These are phyloP conservation scores for Citrus mangshanensis DNA, from an alignment of 345 rosid genomes.

Conservation along the genomic window DNA sequence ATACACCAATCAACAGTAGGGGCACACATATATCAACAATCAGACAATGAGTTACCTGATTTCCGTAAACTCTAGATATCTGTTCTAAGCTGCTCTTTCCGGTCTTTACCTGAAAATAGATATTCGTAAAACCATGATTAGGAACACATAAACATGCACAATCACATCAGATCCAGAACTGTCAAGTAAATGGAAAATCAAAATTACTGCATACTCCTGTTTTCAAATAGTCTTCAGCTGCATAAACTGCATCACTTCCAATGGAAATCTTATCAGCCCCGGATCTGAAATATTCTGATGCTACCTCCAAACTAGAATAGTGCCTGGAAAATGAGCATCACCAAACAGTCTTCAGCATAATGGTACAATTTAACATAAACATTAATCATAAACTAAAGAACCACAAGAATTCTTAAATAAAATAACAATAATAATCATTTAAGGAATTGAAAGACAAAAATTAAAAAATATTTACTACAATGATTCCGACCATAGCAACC, in stretches of 20 bases:
- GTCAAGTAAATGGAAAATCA: background rate
- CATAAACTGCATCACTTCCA: slow-evolving; percentile 95
- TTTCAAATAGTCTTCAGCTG: slow-evolving; percentile 82
- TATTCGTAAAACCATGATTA: slow-evolving; percentile 15
- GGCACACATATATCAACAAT: slow-evolving; percentile 1
- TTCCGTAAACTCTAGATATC: slow-evolving; percentile 93
- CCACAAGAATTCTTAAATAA: background rate
- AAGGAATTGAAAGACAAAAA: background rate
- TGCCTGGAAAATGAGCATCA: slow-evolving; percentile 42
- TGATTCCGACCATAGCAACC: background rate
- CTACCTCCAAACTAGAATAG: slow-evolving; percentile 97
- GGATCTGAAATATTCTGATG: slow-evolving; percentile 93
- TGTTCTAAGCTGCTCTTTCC: slow-evolving; percentile 92
- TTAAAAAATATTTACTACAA: background rate
- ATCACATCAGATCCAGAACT: slow-evolving; percentile 4
- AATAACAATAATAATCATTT: background rate
- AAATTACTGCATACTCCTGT: slow-evolving; percentile 58
- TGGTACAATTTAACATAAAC: background rate
- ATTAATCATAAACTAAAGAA: background rate
- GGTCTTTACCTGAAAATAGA: slow-evolving; percentile 56
- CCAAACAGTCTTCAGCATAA: background rate
- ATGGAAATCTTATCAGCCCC: slow-evolving; percentile 97
- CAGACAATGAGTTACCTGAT: slow-evolving; percentile 58
- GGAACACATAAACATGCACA: background rate
- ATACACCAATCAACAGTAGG: background rate